A percentile compares a stretch with the other conserved stretches of the same genome.
Conservation (phyloP, 345 rosid genomes). For the Populus davidiana region DNA sequence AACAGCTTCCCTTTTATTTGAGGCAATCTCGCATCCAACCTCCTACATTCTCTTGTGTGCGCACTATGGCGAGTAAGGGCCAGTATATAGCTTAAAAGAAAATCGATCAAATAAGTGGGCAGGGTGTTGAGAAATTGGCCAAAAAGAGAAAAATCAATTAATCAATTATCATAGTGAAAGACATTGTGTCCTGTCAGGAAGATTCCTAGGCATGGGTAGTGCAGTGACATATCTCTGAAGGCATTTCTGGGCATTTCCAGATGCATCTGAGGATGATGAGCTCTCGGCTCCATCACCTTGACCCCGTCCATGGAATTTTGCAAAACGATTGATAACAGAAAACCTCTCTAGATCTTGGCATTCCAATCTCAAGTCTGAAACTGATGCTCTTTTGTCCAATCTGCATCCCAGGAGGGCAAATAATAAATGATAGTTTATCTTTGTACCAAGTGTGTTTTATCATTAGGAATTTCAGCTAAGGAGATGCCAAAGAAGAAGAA, state of each 20-base stretch:
- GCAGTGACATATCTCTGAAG: constrained; percentile 78
- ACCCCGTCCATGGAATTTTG: constrained; percentile 74
- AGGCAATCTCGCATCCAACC: constrained; percentile 29
- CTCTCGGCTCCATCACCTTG: constrained; percentile 50
- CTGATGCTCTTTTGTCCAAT: constrained; percentile 58
- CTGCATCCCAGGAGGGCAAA: constrained; percentile 40
- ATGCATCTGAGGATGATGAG: constrained; percentile 37
- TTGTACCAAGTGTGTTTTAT: background rate
- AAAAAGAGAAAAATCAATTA: constrained; percentile 33
- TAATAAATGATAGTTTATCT: background rate
- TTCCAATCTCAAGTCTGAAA: constrained; percentile 67
- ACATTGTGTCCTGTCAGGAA: constrained; percentile 90
- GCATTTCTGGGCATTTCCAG: constrained; percentile 35
- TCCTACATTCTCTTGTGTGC: constrained; percentile 30
- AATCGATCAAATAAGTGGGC: constrained; percentile 14
- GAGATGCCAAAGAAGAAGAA: background rate
- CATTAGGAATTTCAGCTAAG: background rate
- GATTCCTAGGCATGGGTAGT: constrained; percentile 69
- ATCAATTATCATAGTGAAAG: constrained; percentile 69
- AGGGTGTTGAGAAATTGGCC: constrained; percentile 26
- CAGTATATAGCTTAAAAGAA: constrained; percentile 22
- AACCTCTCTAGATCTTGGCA: constrained; percentile 73
- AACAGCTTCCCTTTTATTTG: constrained; percentile 34
- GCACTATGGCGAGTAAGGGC: constrained; percentile 21
- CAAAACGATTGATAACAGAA: constrained; percentile 83